Evolutionary conservation across 2,329 filamentous ascomycete species (phyloP).

Genomic region (Pleochaeta shiraiana): DNA sequence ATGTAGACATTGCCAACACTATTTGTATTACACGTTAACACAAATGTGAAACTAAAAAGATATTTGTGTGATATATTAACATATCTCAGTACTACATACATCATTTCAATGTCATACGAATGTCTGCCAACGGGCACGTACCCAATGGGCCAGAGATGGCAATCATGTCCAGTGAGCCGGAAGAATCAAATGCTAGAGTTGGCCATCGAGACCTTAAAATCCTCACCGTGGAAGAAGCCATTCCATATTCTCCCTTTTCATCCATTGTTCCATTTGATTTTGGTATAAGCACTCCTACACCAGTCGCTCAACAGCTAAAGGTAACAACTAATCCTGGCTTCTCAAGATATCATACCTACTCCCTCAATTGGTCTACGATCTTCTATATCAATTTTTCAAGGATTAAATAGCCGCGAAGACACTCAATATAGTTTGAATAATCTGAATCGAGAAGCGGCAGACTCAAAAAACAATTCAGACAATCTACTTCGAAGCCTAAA

Average conservation of each 20-base stretch:
- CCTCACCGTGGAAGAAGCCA: conserved; percentile 48
- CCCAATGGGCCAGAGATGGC: conserved; percentile 8
- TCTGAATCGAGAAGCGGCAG: conserved; percentile 47
- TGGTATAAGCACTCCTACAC: conserved; percentile 24
- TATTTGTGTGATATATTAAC: not conserved
- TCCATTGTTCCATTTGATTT: conserved; percentile 61
- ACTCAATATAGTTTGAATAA: conserved; percentile 35
- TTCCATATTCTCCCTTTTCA: conserved; percentile 65
- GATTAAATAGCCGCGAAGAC: conserved; percentile 29
- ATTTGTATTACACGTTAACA: no score
- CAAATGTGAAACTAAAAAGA: no score
- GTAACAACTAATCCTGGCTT: not conserved
- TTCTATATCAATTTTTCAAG: conserved; percentile 29
- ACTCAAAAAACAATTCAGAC: conserved; percentile 34
- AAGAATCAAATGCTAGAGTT: conserved; percentile 6
- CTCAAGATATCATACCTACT: conserved; percentile 40
- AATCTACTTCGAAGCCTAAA: conserved; percentile 49
- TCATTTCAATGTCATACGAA: conserved; percentile 35
- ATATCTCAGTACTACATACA: not conserved
- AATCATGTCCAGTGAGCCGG: conserved; percentile 8
- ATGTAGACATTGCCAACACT: no score
- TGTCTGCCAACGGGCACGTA: conserved; percentile 14
- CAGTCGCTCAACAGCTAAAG: not conserved
- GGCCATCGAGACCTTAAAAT: conserved; percentile 19
- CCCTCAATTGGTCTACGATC: conserved; percentile 33